Percentiles rank a stretch among this genome's conserved stretches.
Evolutionary conservation across 169 alveolate genomes (phyloP).

Genomic region (Eimeria tenella): DNA sequence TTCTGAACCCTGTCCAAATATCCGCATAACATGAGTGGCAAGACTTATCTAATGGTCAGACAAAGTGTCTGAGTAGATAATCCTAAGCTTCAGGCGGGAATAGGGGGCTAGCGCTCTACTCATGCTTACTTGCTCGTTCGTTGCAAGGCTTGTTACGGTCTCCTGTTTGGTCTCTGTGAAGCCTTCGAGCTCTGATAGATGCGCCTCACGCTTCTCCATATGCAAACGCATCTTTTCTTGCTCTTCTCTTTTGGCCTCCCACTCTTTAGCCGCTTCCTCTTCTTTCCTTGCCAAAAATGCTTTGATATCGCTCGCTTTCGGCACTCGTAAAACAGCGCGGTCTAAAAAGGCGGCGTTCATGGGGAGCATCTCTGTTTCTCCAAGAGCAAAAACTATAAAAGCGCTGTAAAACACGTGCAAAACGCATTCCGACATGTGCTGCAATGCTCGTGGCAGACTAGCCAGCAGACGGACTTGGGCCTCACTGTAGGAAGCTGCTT

Average conservation of each 20-base stretch:
- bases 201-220: conserved; percentile 36
- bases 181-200: conserved; percentile 24
- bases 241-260: not conserved
- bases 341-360: conserved; percentile 64
- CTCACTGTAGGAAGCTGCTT: too few species aligned
- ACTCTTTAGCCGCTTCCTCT: conserved; percentile 29
- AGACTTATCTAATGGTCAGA: too few species aligned
- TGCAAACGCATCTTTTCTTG: not conserved
- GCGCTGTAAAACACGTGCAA: not conserved
- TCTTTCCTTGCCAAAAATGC: conserved; percentile 35
- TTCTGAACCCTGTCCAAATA: not conserved
- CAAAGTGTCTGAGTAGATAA: too few species aligned
- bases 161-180: not conserved
- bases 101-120: too few species aligned
- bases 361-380: conserved; percentile 41
- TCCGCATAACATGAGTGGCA: not conserved
- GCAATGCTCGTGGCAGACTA: too few species aligned
- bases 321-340: conserved; percentile 72
- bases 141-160: not conserved
- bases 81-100: too few species aligned
- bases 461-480: too few species aligned
- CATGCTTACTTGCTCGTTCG: not conserved
- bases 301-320: conserved; percentile 56
- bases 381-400: conserved; percentile 58
- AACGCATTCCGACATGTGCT: not conserved